phyloP scores from a whole-genome alignment of 352 stramenopile genomes.

The Globisporangium radiosum region DNA sequence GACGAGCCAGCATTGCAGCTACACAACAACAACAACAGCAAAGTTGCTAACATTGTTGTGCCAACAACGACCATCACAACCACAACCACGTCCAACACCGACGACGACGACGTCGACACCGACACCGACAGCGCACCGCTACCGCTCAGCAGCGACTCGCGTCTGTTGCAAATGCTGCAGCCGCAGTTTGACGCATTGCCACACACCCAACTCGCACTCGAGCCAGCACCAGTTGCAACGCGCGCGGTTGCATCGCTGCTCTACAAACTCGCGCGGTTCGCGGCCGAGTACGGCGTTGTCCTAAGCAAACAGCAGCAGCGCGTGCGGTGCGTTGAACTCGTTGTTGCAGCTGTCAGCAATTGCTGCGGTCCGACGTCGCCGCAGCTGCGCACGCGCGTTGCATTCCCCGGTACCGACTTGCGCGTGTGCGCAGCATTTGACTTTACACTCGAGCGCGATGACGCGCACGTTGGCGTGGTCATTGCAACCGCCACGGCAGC shows the following conservation, averaged over 20 bases:
- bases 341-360: neutral
- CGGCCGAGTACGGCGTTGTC: neutral
- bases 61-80: neutral
- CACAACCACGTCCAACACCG: neutral
- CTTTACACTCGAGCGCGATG: neutral
- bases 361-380: too few species aligned
- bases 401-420: neutral
- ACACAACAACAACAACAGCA: neutral
- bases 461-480: conserved; percentile 1
- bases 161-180: neutral
- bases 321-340: neutral
- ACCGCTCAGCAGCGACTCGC: conserved; percentile 1
- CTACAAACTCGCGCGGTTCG: neutral
- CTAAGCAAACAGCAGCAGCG: neutral
- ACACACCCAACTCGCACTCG: neutral
- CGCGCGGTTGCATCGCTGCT: neutral
- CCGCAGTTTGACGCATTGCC: neutral
- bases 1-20: neutral
- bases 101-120: neutral
- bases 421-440: neutral
- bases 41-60: neutral
- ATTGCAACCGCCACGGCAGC: neutral
- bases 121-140: neutral
- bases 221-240: neutral
- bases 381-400: neutral